Base-by-base conservation (phyloP, 345 rosid species). In the Carallia pectinifolia region DNA sequence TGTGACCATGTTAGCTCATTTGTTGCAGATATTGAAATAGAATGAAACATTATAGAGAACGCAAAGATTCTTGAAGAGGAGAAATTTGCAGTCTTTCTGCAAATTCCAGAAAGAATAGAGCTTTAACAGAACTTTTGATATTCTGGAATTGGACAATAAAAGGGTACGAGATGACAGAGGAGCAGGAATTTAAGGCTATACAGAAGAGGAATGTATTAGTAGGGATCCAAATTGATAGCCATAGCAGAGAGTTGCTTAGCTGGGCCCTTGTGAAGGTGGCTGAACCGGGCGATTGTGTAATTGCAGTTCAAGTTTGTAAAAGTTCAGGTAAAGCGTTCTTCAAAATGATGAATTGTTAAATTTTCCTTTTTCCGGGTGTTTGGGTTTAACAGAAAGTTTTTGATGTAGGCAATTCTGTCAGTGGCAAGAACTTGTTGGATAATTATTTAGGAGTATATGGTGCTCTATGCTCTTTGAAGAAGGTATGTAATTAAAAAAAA, bases 191-290 rank as follows among this genome's bases (percentile, higher is more conserved):
- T 40, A 72, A 74, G 74, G 69, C 77, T 69, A 27, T 65, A 59
- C 71, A 66, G 76, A 80, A 72, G 79, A 89, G 79, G 73, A 83
- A 83, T 71, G 85, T 95, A 54, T 39, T 95, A 69, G 99, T 90
- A 67, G 97, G 92, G 54, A 76, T 92, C 62, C 80, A 70, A 77
- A 73, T 88, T 39, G 92, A 95, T 74, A 73, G 65, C 61, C 75
- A 77, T 37, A 81, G 95, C 75, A 83, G 85, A 81, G 92, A 90
- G 79, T 80, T 92, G 40, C 81, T 95, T 70, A 81, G 76, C 70
- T 91, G 95, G 96, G 87, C 91, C 70, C 73, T 94, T 68, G 93
- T 84, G 66, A 91, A 92, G 76, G 86, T 89, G 71, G 93, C 97
- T 58, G 79, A 90, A 67, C 88, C 92, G 33, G 99, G 96, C 73